Base-by-base conservation (phyloP, 2,329 filamentous ascomycete genomes). In the Aureobasidium mangrovei region DNA sequence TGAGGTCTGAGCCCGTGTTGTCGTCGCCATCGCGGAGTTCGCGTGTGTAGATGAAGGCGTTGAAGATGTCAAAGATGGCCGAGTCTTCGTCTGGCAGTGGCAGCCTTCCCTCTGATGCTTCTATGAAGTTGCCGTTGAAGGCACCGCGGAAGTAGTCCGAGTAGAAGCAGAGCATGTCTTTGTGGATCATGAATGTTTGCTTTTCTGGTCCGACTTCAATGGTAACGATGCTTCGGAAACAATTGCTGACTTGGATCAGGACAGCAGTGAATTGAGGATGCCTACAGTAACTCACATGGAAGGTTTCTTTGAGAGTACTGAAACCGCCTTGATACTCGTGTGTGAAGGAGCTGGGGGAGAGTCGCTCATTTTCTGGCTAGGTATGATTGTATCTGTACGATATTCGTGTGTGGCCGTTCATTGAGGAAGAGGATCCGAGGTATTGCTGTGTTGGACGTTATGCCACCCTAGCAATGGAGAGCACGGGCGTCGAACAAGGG, bases 71-170 rank as follows among this genome's bases (percentile, higher is more conserved):
- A 41, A 61, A 60, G 18, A 41, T 44, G 7, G 32, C 32, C 3
- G 58, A 47, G 38, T 60, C 57, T 9, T 57, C 59, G 7, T 56
- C 55, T 3, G 38, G 27, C 4, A 61, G 57, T 4, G 53, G 5
- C 10, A 62, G 53, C 10, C 38, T 46, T 29, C 56, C 48, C 12
- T 48, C 55, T 7, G 39, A 31, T 12, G 54, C 54, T 47, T 58
- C 57, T 36, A 46, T 32, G 35, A 52, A 52, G 24, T 12, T 8
- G 27, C 56, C 54, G 18, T 54, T 43, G 24, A 62, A 51, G 2
- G 56, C 56, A 26, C 57, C 46, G 39, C 56, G 51, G 47, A 60
- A 59, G 53, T 59, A 60, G n/a, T 56, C 42, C 4, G 60, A 62
- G 36, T 56, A 47, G 28, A 29, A 38, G 47, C 58, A 58, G 7